Evolutionary conservation across 2,329 filamentous ascomycete genomes (phyloP).

Genomic region (Monilinia fructigena): DNA sequence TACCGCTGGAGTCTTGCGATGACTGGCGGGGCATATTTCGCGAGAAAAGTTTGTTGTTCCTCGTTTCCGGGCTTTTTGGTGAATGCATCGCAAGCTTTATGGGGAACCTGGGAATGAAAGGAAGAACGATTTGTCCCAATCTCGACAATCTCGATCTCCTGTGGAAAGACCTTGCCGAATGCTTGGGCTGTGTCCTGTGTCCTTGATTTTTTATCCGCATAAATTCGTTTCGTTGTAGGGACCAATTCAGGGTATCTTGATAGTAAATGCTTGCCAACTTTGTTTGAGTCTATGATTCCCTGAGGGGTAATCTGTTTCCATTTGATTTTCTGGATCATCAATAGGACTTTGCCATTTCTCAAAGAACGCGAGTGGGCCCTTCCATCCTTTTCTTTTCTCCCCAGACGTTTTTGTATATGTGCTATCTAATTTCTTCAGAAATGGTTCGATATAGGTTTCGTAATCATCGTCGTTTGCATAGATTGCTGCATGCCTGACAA

Average conservation of each 20-base stretch:
- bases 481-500: slow-evolving; percentile 52
- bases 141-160: slow-evolving; percentile 35
- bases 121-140: slow-evolving; percentile 55
- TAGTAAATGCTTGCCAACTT: slow-evolving; percentile 36
- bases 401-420: slow-evolving; percentile 32
- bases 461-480: slow-evolving; percentile 54
- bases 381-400: slow-evolving; percentile 35
- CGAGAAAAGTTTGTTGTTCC: slow-evolving; percentile 43
- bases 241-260: slow-evolving; percentile 36
- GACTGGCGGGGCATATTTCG: slow-evolving; percentile 60
- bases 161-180: slow-evolving; percentile 35
- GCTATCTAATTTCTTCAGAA: slow-evolving; percentile 55
- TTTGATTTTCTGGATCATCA: slow-evolving; percentile 36
- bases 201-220: slow-evolving; percentile 37
- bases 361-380: slow-evolving; percentile 35
- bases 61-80: slow-evolving; percentile 36
- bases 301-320: slow-evolving; percentile 38
- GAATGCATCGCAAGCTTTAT: slow-evolving; percentile 61
- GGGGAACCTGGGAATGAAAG: slow-evolving; percentile 36
- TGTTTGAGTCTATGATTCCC: slow-evolving; percentile 35
- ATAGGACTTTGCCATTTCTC: slow-evolving; percentile 37
- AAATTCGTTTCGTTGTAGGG: slow-evolving; percentile 37
- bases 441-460: slow-evolving; percentile 51
- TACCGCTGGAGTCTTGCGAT: slow-evolving; percentile 53
- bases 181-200: slow-evolving; percentile 38